Evolutionary conservation across 106 monocot genomes (phyloP), one percentile per base, ranked within the genome.

Genomic region (Allium fistulosum): DNA sequence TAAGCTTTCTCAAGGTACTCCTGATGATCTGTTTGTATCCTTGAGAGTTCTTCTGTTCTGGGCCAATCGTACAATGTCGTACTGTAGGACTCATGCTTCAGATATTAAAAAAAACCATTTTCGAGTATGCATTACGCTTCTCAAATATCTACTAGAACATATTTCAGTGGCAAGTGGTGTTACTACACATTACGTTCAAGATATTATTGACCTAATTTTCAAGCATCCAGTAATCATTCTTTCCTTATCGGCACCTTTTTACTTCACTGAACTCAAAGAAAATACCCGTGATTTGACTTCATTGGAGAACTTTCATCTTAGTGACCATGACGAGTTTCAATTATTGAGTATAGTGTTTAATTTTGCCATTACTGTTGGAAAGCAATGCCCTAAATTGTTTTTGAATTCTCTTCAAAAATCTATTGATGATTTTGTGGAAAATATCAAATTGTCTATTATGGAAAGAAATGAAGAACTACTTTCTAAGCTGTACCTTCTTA

Each of bases 21-120:
- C 75, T 15, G 60, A 75, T 47, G 76, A 82, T 11, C 80, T 75
- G n/a, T 70, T 80, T 14, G 64, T 47, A 26, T 80, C 53, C 61
- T 58, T 90, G 53, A 82, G 63, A 59, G 55, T 71, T 72, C 10
- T 85, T n/a, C 76, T 99, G 7, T 99, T 99, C 77, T 90, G 92
- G 92, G 78, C 80, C 14, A 53, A 84, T 78, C 82, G 79, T 48
- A 75, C 80, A 51, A 62, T 87, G 48, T 72, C 69, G 59, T 67
- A 74, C 49, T 83, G 76, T 59, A 74, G 57, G 37, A 65, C 62
- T 17, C 61, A 66, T 57, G 80, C 80, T 71, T 84, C 77, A 46
- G 45, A 72, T 60, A 46, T 55, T 64, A 68, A 77, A 50, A 66
- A 80, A 73, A 80, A 79, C 70, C 69, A 85, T 56, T 81, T 80